Base-by-base conservation (phyloP, 2,329 filamentous ascomycete species). In the Pseudogymnoascus sp. region DNA sequence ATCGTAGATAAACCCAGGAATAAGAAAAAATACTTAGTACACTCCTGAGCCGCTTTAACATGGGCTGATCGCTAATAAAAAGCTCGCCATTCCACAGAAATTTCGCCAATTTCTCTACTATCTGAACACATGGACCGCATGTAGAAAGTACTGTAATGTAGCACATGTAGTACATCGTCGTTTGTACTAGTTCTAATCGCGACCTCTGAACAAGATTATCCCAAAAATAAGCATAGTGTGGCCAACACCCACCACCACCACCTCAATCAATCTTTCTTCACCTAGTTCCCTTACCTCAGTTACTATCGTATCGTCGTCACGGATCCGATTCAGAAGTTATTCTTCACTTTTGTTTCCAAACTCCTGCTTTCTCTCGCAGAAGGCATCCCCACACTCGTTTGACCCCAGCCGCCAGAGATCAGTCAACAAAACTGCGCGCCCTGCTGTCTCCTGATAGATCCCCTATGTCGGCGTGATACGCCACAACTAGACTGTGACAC, bases 391-490 rank as follows among this genome's bases (percentile, higher is more conserved):
- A 56, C 50, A 56, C 50, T 56, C 50, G 50, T 56, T 56, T 56
- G n/a, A 56, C 28, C 44, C 40, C 14, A 21, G 50, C 50, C 18
- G 21, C 42, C 50, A 33, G 50, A 18, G 47, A 53, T 50, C 47
- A 33, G 28, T 47, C 21, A 31, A 16, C 47, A 53, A 33, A 25
- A 33, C 50, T 56, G 28, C 28, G 28, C 50, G 50, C 50, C 50
- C 14, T 25, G n/a, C 50, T 56, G 10, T 33, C 50, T 56, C 50
- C 50, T 56, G 28, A 56, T 56, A 11, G 50, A 56, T 56, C 50
- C 50, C 50, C 50, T 56, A 56, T 56, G 50, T 56, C 50, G 50
- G 28, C 50, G 50, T 56, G 50, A 56, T 56, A 56, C 50, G 50
- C 50, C 50, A 33, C 50, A 56, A 56, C 50, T 56, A 21, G 50